Evolutionary conservation across 768 basidiomycete genomes (phyloP).

Genomic region (Suillus lakei): DNA sequence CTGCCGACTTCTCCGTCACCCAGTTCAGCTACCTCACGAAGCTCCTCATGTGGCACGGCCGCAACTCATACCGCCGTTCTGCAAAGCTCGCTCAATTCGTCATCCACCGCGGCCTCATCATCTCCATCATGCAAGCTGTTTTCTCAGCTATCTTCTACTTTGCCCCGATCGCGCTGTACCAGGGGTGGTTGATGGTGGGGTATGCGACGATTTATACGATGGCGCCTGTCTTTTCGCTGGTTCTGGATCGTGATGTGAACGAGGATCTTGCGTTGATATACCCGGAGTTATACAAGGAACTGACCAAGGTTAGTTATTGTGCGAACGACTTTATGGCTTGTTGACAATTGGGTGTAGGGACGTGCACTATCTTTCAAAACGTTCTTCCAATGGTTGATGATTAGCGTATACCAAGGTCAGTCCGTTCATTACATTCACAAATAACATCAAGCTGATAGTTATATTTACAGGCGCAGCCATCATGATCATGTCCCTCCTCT

Average conservation of each 20-base stretch:
- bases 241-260: slow-evolving; percentile 93
- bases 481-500: slow-evolving; percentile 95
- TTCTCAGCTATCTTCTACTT: slow-evolving; percentile 94
- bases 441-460: not conserved
- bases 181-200: slow-evolving; percentile 97
- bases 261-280: slow-evolving; percentile 95
- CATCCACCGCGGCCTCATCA: slow-evolving; percentile 96
- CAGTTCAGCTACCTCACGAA: slow-evolving; percentile 97
- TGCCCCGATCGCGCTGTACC: slow-evolving; percentile 96
- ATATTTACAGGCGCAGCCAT: slow-evolving; percentile 80
- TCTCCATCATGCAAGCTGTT: slow-evolving; percentile 97
- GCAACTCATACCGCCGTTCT: slow-evolving; percentile 97
- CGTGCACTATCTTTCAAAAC: slow-evolving; percentile 96
- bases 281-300: slow-evolving; percentile 96
- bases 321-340: not conserved
- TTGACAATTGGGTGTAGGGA: slow-evolving; percentile 56
- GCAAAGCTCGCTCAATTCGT: slow-evolving; percentile 99
- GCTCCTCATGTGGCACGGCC: slow-evolving; percentile 96
- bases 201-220: slow-evolving; percentile 97
- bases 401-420: slow-evolving; percentile 94
- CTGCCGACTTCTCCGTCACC: slow-evolving; percentile 97
- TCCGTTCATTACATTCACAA: not conserved
- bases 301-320: slow-evolving; percentile 76
- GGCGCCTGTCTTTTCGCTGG: slow-evolving; percentile 97
- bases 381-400: slow-evolving; percentile 97